Percentiles rank a stretch among this genome's conserved stretches.
phyloP scores from a whole-genome alignment of 768 basidiomycete species.

The Sutorius australiensis region DNA sequence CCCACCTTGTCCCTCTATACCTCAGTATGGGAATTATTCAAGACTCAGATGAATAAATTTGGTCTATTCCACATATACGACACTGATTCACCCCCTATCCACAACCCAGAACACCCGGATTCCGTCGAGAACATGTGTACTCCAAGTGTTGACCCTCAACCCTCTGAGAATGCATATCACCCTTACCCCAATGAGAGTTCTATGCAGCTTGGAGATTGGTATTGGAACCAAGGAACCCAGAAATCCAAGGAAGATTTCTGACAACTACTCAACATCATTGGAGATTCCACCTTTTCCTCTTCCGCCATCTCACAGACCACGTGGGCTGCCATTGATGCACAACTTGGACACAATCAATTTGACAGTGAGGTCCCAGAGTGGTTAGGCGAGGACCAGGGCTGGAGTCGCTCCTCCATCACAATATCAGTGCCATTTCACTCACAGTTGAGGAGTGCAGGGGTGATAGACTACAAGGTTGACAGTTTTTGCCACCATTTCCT shows the following conservation, averaged over 20 bases:
- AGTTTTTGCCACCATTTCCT: neutral
- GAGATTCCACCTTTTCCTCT: neutral
- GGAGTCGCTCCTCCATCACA: too few species aligned
- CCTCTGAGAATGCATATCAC: neutral
- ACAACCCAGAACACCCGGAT: too few species aligned
- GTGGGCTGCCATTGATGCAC: neutral
- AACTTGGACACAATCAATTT: too few species aligned
- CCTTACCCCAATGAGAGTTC: neutral
- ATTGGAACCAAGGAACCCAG: too few species aligned
- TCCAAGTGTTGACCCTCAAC: too few species aligned
- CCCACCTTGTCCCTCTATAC: neutral
- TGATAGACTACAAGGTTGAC: neutral
- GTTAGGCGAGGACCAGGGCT: too few species aligned
- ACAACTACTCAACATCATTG: neutral
- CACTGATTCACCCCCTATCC: neutral
- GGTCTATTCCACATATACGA: neutral
- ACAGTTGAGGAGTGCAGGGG: neutral
- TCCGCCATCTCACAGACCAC: neutral
- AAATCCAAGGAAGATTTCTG: too few species aligned
- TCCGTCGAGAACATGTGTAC: too few species aligned
- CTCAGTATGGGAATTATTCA: neutral
- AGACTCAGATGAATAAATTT: neutral
- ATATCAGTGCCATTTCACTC: neutral
- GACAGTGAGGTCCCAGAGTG: too few species aligned
- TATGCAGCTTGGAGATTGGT: too few species aligned